Evolutionary conservation across 805 yeast species (phyloP).

Genomic region (Wickerhamomyces bovis): DNA sequence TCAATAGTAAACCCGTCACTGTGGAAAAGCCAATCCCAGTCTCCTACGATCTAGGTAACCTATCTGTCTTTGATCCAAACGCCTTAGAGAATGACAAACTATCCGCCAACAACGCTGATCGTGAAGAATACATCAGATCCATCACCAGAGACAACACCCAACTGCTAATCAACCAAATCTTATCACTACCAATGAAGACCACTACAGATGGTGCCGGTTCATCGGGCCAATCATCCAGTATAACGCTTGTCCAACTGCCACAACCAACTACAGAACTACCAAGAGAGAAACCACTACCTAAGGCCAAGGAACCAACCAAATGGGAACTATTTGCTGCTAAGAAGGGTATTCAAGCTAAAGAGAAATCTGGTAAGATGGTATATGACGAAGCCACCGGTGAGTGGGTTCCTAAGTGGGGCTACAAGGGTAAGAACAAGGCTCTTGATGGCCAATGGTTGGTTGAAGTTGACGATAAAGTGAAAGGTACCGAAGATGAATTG

Average conservation of each 20-base stretch:
- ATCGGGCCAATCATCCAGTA: constrained; percentile 58
- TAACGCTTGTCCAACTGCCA: constrained; percentile 82
- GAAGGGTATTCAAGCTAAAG: constrained; percentile 91
- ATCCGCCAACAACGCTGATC: constrained; percentile 43
- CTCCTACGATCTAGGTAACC: constrained; percentile 81
- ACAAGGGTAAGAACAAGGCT: constrained; percentile 85
- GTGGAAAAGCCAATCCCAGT: constrained; percentile 92
- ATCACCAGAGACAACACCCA: constrained; percentile 90
- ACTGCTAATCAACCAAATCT: constrained; percentile 80
- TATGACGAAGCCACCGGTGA: constrained; percentile 85
- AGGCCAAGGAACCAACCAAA: constrained; percentile 84
- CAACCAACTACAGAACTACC: constrained; percentile 79
- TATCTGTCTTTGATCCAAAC: constrained; percentile 85
- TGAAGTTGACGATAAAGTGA: constrained; percentile 76
- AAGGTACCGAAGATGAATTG: constrained; percentile 54
- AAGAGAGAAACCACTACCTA: constrained; percentile 92
- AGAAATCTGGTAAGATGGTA: constrained; percentile 82
- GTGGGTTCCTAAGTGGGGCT: constrained; percentile 99
- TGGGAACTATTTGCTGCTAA: constrained; percentile 96
- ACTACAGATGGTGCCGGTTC: constrained; percentile 68
- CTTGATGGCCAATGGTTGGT: constrained; percentile 92
- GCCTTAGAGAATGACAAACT: constrained; percentile 66
- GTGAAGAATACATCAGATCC: constrained; percentile 57
- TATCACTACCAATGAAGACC: constrained; percentile 82
- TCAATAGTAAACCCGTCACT: constrained; percentile 57